Base-by-base conservation (phyloP, 768 basidiomycete species). In the Phylloporus arenicola region DNA sequence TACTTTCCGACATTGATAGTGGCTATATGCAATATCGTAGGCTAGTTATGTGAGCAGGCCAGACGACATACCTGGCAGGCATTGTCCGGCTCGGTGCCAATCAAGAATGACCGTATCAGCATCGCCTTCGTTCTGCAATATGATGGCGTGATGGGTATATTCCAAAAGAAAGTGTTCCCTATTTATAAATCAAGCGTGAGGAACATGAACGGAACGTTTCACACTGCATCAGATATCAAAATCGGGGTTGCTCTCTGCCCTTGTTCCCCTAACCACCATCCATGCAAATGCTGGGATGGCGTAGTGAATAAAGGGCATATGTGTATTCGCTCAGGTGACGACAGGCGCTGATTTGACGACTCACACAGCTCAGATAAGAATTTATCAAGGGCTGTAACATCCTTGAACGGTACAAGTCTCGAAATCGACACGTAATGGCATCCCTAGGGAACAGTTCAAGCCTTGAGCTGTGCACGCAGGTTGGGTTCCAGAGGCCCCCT, bases 401-500 rank as follows among this genome's bases (percentile, higher is more conserved):
- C 59, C 54, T 45, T 47, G 43, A 38, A 52, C 8, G 30, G 33
- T 53, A 50, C 57, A 55, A 64, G 54, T 51, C 43, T 44, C 35
- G n/a, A 50, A 25, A 51, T 41, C 50, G 30, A 48, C 46, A 48
- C 34, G 31, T 38, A 33, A 55, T 43, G 33, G 37, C 54, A 47
- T 40, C 48, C 40, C 25, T 12, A 43, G 13, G 27, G 10, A 47
- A 54, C 42, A 35, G 48, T 51, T 74, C 73, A 90, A 49, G 87
- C 90, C 64, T 78, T 80, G 57, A 90, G 82, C 68, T 89, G 91
- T 57, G 81, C 84, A 54, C 86, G 83, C 48, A 96, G 77, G 78
- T 96, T 95, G 65, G 77, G 60, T 75, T 92, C 86, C 52, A 95
- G 78, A 47, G 81, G 80, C 54, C 93, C 93, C 77, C 84, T 88